Evolutionary conservation across 345 rosid species (phyloP).

Genomic region (Excoecaria agallocha): DNA sequence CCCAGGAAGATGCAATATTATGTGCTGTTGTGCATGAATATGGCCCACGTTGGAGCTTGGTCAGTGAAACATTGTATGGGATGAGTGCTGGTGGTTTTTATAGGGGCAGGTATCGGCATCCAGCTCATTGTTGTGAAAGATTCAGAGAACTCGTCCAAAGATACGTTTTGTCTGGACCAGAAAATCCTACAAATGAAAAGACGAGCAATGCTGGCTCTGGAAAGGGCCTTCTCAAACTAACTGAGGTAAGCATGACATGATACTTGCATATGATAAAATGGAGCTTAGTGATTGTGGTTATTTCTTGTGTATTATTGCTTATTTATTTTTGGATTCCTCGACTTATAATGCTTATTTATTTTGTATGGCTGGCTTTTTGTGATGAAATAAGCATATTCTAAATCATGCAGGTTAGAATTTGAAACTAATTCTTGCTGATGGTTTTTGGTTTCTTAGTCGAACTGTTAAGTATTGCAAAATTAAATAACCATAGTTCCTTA

Average conservation of each 20-base stretch:
- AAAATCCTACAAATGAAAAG: slow-evolving; percentile 63
- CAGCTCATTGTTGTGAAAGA: slow-evolving; percentile 93
- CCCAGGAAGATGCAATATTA: slow-evolving; percentile 96
- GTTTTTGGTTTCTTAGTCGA: slow-evolving; percentile 1
- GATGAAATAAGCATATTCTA: background rate
- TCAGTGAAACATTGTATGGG: slow-evolving; percentile 71
- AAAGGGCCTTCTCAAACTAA: slow-evolving; percentile 90
- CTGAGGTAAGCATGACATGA: slow-evolving; percentile 60
- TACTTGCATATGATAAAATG: background rate
- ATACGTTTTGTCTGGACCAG: slow-evolving; percentile 65
- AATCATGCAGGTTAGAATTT: background rate
- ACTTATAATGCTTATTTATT: background rate
- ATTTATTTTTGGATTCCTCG: no score
- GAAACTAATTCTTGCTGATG: background rate
- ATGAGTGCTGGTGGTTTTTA: slow-evolving; percentile 94
- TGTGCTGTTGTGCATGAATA: slow-evolving; percentile 99
- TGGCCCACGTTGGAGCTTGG: slow-evolving; percentile 89
- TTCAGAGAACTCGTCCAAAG: slow-evolving; percentile 81
- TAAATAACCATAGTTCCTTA: background rate
- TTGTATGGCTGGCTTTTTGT: background rate
- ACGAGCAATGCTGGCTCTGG: slow-evolving; percentile 61
- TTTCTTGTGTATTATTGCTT: background rate
- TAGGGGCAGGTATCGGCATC: slow-evolving; percentile 93
- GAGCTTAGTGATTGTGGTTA: background rate
- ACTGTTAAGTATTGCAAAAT: background rate